Evolutionary conservation across 2,329 filamentous ascomycete genomes (phyloP).

Genomic region (Trichoderma oligosporum): DNA sequence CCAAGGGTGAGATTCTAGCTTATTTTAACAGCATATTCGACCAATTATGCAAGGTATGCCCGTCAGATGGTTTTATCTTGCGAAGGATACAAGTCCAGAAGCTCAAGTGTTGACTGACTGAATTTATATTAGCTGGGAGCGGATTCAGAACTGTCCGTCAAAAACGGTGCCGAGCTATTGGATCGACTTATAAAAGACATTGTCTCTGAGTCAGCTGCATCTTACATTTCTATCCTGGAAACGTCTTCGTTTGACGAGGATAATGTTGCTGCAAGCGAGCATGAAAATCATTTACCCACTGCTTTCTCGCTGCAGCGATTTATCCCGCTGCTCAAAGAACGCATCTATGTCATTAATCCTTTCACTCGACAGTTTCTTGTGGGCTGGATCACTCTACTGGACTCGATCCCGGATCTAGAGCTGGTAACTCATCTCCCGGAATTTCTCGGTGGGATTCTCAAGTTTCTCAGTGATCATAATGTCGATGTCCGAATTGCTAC

Average conservation of each 20-base stretch:
- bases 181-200: conserved; percentile 96
- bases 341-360: conserved; percentile 90
- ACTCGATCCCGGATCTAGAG: conserved; percentile 95
- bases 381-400: conserved; percentile 89
- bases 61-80: not conserved
- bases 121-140: conserved; percentile 67
- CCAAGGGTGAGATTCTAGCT: conserved; percentile 91
- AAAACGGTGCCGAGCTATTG: conserved; percentile 93
- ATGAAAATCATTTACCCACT: conserved; percentile 59
- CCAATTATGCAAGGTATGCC: conserved; percentile 80
- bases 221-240: conserved; percentile 87
- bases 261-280: conserved; percentile 42
- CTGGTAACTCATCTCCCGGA: conserved; percentile 89
- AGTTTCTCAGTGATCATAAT: conserved; percentile 88
- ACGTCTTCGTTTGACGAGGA: conserved; percentile 48
- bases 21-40: conserved; percentile 99
- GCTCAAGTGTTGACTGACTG: not conserved
- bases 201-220: conserved; percentile 88
- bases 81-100: not conserved
- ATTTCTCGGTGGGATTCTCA: conserved; percentile 84
- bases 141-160: conserved; percentile 93
- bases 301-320: conserved; percentile 90
- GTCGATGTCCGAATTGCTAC: conserved; percentile 93
- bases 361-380: conserved; percentile 94
- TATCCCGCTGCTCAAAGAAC: conserved; percentile 88